Conservation (phyloP, 805 yeast species). For the Hemisphaericaspora nanyangensis region DNA sequence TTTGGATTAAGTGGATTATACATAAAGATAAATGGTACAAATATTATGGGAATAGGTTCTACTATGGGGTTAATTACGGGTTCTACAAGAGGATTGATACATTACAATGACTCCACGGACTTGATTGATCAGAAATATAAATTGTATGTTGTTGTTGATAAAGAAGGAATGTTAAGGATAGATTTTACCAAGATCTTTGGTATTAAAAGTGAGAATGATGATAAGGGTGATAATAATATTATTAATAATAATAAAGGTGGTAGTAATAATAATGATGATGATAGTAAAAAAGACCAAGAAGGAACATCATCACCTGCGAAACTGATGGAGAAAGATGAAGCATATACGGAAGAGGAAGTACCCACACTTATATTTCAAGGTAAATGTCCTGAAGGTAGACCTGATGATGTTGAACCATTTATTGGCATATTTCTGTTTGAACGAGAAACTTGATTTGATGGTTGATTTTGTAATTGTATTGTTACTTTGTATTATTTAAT, state of each 20-base stretch:
- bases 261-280: constrained; percentile 1
- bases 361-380: constrained; percentile 52
- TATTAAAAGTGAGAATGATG: constrained; percentile 8
- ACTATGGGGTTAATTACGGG: constrained; percentile 58
- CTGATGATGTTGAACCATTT: constrained; percentile 50
- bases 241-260: neutral
- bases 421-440: constrained; percentile 55
- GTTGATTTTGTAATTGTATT: neutral
- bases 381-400: constrained; percentile 49
- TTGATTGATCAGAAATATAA: constrained; percentile 46
- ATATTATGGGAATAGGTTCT: constrained; percentile 51
- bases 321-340: constrained; percentile 15
- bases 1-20: constrained; percentile 52
- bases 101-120: constrained; percentile 46
- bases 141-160: constrained; percentile 46
- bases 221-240: neutral
- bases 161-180: constrained; percentile 42
- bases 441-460: constrained; percentile 19
- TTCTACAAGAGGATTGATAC: constrained; percentile 44
- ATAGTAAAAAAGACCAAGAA: constrained; percentile 8
- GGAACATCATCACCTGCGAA: constrained; percentile 7
- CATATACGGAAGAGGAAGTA: constrained; percentile 32
- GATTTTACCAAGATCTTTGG: constrained; percentile 48
- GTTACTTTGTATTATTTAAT: no score
- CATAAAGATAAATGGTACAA: constrained; percentile 44